Base-by-base conservation (phyloP, 257 asterid genomes). In the Eustoma russellianum region DNA sequence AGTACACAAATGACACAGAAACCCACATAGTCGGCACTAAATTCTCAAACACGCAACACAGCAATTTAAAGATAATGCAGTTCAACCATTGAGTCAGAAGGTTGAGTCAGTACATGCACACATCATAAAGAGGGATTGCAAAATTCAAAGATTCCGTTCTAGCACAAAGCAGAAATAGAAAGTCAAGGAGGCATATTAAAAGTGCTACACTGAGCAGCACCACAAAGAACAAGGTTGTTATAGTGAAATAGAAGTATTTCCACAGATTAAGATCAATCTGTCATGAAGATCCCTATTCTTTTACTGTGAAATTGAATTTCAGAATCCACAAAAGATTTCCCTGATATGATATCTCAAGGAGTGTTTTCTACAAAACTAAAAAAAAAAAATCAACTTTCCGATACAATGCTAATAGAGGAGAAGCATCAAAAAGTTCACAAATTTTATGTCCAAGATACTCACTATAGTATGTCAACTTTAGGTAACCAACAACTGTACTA, bases 11-110 rank as follows among this genome's bases (percentile, higher is more conserved):
- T 34, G 40, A 34, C 14, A 16, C 35, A 47, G 7, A 34, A 3
- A 48, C 10, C 34, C 19, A 58, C 8, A 15, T 12, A 56, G 3
- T 13, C 10, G 13, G 6, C 13, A 2, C 48, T 38, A 1, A 1
- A 40, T n/a, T 17, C 12, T 33, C 14, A n/a, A n/a, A 47, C 13
- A 28, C 7, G n/a, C 1, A 17, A 17, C 34, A 59, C 15, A 11
- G 24, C 40, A 18, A 34, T 18, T 28, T 18, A 17, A 13, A 24
- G n/a, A 35, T 6, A 47, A 48, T 17, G 28, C 17, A 0, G 19
- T 47, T 18, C 55, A 58, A 17, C 13, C 33, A 57, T 33, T 48
- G 13, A 57, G 41, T 45, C 30, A 30, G n/a, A n/a, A n/a, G n/a
- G n/a, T n/a, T n/a, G n/a, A n/a, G n/a, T n/a, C n/a, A n/a, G n/a